These are phyloP conservation scores for Scedosporium aurantiacum DNA, from an alignment of 2,329 filamentous ascomycete species.

Conservation along the genomic window DNA sequence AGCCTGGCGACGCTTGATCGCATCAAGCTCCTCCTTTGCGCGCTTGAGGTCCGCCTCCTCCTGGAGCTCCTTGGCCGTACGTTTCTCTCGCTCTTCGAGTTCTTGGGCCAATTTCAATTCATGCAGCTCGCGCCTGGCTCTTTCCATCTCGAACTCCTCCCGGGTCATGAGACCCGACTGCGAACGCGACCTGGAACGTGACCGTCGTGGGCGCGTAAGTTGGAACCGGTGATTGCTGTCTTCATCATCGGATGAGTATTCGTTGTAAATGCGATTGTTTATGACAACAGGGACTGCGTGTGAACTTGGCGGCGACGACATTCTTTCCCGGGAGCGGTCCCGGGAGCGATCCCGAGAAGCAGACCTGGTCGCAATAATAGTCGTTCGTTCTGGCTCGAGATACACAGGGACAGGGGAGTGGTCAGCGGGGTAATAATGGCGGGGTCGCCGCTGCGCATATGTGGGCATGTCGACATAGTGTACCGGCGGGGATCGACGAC, in stretches of 20 bases:
- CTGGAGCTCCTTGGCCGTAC: conserved; percentile 26
- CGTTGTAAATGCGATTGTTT: conserved; percentile 44
- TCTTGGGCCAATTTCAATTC: conserved; percentile 29
- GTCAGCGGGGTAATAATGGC: conserved; percentile 29
- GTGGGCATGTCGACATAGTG: conserved; percentile 28
- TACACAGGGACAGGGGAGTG: conserved; percentile 25
- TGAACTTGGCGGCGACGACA: conserved; percentile 27
- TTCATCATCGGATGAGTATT: conserved; percentile 33
- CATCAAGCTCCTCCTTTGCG: conserved; percentile 36
- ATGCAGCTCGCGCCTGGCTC: conserved; percentile 31
- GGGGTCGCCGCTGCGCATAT: conserved; percentile 25
- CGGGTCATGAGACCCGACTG: conserved; percentile 27
- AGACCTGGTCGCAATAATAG: conserved; percentile 27
- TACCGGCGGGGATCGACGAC: conserved; percentile 28
- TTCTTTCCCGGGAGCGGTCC: conserved; percentile 37
- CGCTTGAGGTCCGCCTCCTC: conserved; percentile 39
- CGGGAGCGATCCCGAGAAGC: conserved; percentile 23
- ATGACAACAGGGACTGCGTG: conserved; percentile 39
- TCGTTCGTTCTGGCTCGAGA: conserved; percentile 29
- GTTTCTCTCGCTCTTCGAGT: conserved; percentile 25
- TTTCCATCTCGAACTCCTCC: conserved; percentile 30
- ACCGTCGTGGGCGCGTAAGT: conserved; percentile 17
- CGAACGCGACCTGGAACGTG: conserved; percentile 24
- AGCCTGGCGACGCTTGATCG: conserved; percentile 33
- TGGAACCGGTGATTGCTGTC: conserved; percentile 22